These are phyloP conservation scores for Podaxis carcinomalis DNA, from an alignment of 768 basidiomycete genomes.

Conservation along the genomic window DNA sequence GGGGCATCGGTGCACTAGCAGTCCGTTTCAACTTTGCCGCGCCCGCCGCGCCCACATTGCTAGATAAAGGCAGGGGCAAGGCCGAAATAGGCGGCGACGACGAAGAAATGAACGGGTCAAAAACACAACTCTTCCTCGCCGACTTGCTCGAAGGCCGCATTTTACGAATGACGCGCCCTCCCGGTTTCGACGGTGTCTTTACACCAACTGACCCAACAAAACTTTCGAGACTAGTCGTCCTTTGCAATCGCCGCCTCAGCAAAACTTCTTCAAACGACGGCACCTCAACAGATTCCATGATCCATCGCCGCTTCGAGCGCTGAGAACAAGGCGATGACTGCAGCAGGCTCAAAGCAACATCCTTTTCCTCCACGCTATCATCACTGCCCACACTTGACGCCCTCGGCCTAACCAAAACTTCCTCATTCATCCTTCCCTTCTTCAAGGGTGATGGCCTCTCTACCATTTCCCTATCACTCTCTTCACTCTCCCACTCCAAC, in stretches of 20 bases:
- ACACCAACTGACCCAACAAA: neutral
- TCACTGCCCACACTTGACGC: slow-evolving; percentile 7
- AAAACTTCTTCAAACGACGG: slow-evolving; percentile 7
- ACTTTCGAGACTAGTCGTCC: neutral
- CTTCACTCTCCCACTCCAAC: slow-evolving; percentile 27
- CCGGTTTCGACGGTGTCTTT: slow-evolving; percentile 3
- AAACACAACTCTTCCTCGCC: neutral
- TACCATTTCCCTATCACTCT: slow-evolving; percentile 24
- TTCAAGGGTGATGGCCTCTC: slow-evolving; percentile 16
- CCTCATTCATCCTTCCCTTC: slow-evolving; percentile 15
- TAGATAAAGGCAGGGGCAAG: neutral
- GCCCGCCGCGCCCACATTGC: neutral
- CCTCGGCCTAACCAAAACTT: neutral
- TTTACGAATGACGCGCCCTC: slow-evolving; percentile 2
- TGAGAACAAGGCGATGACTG: neutral
- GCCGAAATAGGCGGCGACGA: slow-evolving; percentile 4
- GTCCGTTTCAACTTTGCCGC: slow-evolving; percentile 9
- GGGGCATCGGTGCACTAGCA: neutral
- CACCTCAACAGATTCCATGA: slow-evolving; percentile 44
- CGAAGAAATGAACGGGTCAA: slow-evolving; percentile 4
- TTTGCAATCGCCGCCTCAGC: neutral
- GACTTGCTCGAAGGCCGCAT: slow-evolving; percentile 6
- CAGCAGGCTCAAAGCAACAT: slow-evolving; percentile 14
- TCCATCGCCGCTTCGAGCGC: slow-evolving; percentile 34
- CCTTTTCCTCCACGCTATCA: slow-evolving; percentile 31